A percentile compares a stretch with the other conserved stretches of the same genome.
Evolutionary conservation across 768 basidiomycete genomes (phyloP).

Genomic region (Trametes sanguinea): DNA sequence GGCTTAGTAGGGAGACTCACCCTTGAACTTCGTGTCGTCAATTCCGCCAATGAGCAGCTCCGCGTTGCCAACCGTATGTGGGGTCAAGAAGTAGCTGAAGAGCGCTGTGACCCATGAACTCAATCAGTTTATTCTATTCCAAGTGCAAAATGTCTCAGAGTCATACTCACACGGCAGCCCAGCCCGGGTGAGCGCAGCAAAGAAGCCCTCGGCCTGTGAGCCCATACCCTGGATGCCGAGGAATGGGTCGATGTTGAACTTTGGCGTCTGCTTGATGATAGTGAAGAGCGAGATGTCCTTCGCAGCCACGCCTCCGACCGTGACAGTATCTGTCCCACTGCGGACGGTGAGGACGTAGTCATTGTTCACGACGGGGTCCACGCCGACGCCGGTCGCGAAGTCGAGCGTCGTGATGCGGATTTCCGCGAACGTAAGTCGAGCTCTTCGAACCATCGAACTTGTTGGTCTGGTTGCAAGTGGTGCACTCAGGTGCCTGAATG

Average conservation of each 20-base stretch:
- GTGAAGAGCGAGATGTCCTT: constrained; percentile 45
- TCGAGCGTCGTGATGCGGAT: constrained; percentile 44
- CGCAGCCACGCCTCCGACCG: constrained; percentile 47
- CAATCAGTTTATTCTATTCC: neutral
- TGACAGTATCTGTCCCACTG: constrained; percentile 49
- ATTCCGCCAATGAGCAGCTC: constrained; percentile 57
- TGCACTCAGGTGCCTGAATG: constrained; percentile 45
- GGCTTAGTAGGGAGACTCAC: constrained; percentile 26
- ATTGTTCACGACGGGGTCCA: constrained; percentile 52
- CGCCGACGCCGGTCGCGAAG: constrained; percentile 55
- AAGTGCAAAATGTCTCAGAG: no score
- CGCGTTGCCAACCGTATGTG: constrained; percentile 36
- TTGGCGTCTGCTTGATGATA: constrained; percentile 54
- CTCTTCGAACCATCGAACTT: constrained; percentile 51
- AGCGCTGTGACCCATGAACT: constrained; percentile 37
- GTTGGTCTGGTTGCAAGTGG: constrained; percentile 44
- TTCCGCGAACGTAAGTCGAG: constrained; percentile 51
- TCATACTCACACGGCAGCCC: constrained; percentile 49
- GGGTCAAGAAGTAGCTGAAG: constrained; percentile 55
- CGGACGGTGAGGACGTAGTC: constrained; percentile 50
- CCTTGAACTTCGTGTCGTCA: constrained; percentile 52
- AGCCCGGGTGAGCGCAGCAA: constrained; percentile 46
- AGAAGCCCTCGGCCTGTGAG: constrained; percentile 51
- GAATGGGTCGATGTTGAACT: constrained; percentile 56
- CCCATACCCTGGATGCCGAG: constrained; percentile 60